Evolutionary conservation across 179 eudicot species (phyloP).

Genomic region (Sideroxylon spinosum): DNA sequence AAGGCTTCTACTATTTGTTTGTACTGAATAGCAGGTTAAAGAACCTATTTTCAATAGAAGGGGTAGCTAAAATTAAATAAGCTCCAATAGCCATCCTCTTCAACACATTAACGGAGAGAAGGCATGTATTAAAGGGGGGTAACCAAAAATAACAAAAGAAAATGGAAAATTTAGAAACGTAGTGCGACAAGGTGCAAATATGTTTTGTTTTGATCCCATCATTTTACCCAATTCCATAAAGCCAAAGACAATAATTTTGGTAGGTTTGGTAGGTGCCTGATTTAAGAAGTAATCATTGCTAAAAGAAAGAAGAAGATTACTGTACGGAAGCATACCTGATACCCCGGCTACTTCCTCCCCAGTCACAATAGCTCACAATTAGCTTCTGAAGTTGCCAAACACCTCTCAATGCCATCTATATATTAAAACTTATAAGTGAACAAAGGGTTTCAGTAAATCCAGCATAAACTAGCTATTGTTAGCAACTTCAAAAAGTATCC

Average conservation of each 20-base stretch:
- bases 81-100: background rate
- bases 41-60: background rate
- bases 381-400: slow-evolving; percentile 31
- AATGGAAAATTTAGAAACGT: background rate
- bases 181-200: background rate
- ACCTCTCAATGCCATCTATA: slow-evolving; percentile 26
- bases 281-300: background rate
- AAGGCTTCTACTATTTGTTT: background rate
- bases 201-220: background rate
- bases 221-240: background rate
- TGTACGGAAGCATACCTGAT: slow-evolving; percentile 19
- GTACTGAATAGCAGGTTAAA: background rate
- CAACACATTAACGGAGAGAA: background rate
- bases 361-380: slow-evolving; percentile 27
- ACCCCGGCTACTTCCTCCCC: slow-evolving; percentile 31
- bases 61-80: background rate
- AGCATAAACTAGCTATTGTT: background rate
- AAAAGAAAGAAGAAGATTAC: background rate
- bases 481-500: background rate
- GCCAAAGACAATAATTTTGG: background rate
- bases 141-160: background rate
- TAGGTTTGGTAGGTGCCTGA: too few species aligned
- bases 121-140: background rate
- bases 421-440: background rate
- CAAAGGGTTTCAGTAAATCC: background rate